These are phyloP conservation scores for Cerioporus squamosus DNA, from an alignment of 1,284 basidiomycete species.

Conservation along the genomic window DNA sequence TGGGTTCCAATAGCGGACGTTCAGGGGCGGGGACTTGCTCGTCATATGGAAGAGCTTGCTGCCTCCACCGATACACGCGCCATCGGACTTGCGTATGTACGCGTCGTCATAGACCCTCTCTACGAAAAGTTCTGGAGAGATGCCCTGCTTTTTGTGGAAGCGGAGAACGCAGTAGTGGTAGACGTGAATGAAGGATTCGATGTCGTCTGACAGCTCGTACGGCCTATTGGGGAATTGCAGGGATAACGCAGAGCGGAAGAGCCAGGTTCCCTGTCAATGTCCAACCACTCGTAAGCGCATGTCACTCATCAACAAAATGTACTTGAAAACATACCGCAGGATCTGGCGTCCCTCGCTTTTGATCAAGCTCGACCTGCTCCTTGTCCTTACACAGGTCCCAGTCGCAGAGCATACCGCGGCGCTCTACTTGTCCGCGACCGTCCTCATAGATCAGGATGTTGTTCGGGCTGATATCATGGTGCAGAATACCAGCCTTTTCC, in stretches of 20 bases:
- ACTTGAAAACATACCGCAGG: neutral
- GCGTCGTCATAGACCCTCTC: too few species aligned
- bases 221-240: conserved; percentile 14
- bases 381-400: conserved; percentile 19
- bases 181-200: conserved; percentile 21
- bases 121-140: too few species aligned
- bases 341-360: neutral
- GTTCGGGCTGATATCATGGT: conserved; percentile 19
- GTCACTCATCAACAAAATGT: neutral
- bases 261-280: conserved; percentile 21
- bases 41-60: too few species aligned
- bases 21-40: too few species aligned
- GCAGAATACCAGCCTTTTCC: conserved; percentile 15
- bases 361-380: neutral
- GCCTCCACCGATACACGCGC: too few species aligned
- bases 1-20: too few species aligned
- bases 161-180: conserved; percentile 4
- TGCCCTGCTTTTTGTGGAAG: neutral
- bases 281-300: neutral
- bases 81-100: too few species aligned
- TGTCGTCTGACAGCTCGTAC: conserved; percentile 14
- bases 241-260: conserved; percentile 14
- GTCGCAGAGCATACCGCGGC: conserved; percentile 9
- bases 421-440: neutral
- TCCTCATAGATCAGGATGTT: conserved; percentile 16